These are phyloP conservation scores for Myochromella boudieri DNA, from an alignment of 768 basidiomycete genomes.

Conservation along the genomic window DNA sequence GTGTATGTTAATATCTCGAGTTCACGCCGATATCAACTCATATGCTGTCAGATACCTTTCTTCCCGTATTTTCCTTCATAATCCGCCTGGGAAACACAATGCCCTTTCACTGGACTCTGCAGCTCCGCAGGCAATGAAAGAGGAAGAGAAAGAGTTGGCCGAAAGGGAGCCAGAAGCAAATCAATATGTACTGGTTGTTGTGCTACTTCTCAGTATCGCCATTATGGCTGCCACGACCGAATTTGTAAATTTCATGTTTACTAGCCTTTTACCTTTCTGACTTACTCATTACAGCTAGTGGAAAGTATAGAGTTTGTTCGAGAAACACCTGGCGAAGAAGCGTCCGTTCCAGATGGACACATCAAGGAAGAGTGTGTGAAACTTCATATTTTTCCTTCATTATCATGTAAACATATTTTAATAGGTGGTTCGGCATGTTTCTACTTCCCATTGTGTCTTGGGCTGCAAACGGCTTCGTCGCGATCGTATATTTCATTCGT, in stretches of 20 bases:
- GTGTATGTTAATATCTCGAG: slow-evolving; percentile 40
- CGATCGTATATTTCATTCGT: slow-evolving; percentile 56
- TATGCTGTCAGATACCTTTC: slow-evolving; percentile 49
- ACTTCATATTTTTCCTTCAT: background rate
- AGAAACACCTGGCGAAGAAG: too few species aligned
- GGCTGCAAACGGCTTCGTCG: slow-evolving; percentile 66
- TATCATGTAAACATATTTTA: background rate
- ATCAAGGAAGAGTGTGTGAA: slow-evolving; percentile 52
- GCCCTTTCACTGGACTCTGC: slow-evolving; percentile 38
- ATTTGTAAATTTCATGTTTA: slow-evolving; percentile 42
- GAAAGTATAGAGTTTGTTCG: slow-evolving; percentile 61
- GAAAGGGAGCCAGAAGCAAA: slow-evolving; percentile 54
- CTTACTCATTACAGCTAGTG: slow-evolving; percentile 54
- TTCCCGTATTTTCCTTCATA: slow-evolving; percentile 68
- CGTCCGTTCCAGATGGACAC: too few species aligned
- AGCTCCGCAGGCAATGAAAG: slow-evolving; percentile 43
- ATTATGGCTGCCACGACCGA: slow-evolving; percentile 72
- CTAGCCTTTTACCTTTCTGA: slow-evolving; percentile 37
- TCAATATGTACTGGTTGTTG: slow-evolving; percentile 58
- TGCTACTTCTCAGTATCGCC: slow-evolving; percentile 52
- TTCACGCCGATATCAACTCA: background rate
- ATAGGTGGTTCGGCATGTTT: slow-evolving; percentile 72
- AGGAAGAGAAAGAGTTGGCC: slow-evolving; percentile 35
- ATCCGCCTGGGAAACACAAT: slow-evolving; percentile 64
- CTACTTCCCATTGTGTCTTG: slow-evolving; percentile 74